Evolutionary conservation across 2,329 filamentous ascomycete species (phyloP).

Genomic region (Monilinia fructigena): DNA sequence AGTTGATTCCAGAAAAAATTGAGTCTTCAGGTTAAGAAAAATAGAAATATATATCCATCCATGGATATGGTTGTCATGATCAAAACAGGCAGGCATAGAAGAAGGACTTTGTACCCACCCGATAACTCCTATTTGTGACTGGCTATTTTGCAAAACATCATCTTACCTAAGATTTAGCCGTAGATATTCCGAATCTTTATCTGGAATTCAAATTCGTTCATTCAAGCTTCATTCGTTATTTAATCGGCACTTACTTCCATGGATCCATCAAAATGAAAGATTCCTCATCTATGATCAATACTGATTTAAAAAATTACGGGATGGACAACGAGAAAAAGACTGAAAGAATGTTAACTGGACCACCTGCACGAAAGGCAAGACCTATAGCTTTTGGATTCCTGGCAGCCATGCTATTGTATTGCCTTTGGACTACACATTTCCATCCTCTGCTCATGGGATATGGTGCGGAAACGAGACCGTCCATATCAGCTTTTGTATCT

Average conservation of each 20-base stretch:
- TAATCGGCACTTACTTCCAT: conserved; percentile 3
- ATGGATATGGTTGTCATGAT: not conserved
- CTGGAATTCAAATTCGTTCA: not conserved
- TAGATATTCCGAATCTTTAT: conserved; percentile 8
- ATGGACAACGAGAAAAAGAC: conserved; percentile 28
- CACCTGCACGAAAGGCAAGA: conserved; percentile 27
- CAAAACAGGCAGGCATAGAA: not conserved
- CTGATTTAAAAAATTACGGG: conserved; percentile 25
- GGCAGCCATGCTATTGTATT: conserved; percentile 32
- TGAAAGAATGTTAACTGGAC: conserved; percentile 27
- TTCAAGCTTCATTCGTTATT: not conserved
- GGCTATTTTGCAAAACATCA: not conserved
- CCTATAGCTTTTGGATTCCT: conserved; percentile 31
- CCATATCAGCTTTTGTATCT: not conserved
- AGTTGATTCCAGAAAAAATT: not conserved
- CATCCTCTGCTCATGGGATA: conserved; percentile 17
- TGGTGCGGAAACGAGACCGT: not conserved
- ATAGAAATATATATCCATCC: not conserved
- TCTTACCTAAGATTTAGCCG: not conserved
- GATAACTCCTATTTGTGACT: conserved; percentile 2
- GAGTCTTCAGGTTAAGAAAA: not conserved
- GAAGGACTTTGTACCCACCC: not conserved
- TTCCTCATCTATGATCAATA: conserved; percentile 19
- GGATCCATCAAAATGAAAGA: conserved; percentile 27
- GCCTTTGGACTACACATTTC: conserved; percentile 27